Base-by-base conservation (phyloP, 2,329 filamentous ascomycete genomes). In the Pezicula carpinea region DNA sequence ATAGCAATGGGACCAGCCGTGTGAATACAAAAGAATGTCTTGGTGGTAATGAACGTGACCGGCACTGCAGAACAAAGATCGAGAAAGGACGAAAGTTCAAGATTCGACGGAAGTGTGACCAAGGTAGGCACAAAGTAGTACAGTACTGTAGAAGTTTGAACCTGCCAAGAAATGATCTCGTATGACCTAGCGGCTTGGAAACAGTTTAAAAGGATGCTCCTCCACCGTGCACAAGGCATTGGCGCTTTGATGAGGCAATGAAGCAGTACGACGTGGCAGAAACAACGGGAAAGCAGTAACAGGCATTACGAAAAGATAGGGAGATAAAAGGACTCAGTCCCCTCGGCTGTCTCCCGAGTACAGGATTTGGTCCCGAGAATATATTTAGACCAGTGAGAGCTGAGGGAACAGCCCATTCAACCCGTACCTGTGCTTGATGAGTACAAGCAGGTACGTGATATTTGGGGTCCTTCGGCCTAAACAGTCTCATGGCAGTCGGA, bases 1-100 rank as follows among this genome's bases (percentile, higher is more conserved):
- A 18, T 42, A 49, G 42, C 52, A 47, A 56, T 60, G 53, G 59
- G 59, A 50, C 56, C 57, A 60, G 57, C 57, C 55, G 57, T 60
- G 52, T 46, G 50, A 44, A 43, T 47, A 52, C 42, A 43, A 57
- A 59, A 40, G 51, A 56, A 48, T 47, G 53, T 51, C 44, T 54
- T 48, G 33, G 33, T 45, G n/a, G 34, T 49, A 54, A 50, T 47
- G 54, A 57, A 55, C 53, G 57, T 60, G 59, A 55, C 59, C 54
- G 46, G 58, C 59, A 59, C 53, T 59, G 49, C 48, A 59, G 53
- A 57, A 55, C 39, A 39, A 43, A 38, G 50, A 38, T 44, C 44
- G 50, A 52, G 33, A 55, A 40, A 48, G 47, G 42, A 32, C 18
- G 47, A 51, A 35, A 51, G 39, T 23, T 46, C 34, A 43, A 43